A percentile compares a stretch with the other conserved stretches of the same genome.
phyloP scores from a whole-genome alignment of 495 filamentous ascomycete species.

The Neurospora sp. region DNA sequence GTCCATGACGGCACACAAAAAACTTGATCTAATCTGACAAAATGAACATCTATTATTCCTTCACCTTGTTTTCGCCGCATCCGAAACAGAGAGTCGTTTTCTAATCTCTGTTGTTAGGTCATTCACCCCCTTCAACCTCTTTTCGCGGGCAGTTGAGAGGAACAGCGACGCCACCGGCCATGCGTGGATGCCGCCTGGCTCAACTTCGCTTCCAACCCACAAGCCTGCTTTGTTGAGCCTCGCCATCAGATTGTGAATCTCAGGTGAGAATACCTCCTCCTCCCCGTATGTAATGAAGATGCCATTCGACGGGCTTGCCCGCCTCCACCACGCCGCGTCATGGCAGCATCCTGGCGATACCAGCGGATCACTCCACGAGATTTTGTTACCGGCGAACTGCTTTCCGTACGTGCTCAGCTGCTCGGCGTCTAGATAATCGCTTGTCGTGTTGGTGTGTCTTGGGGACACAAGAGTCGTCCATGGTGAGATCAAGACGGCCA shows the following conservation, averaged over 20 bases:
- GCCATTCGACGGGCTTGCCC: conserved; percentile 47
- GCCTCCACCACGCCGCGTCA: conserved; percentile 51
- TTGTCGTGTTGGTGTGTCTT: conserved; percentile 44
- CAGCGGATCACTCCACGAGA: conserved; percentile 39
- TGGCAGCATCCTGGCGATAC: conserved; percentile 59
- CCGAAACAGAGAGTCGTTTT: conserved; percentile 14
- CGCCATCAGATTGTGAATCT: conserved; percentile 43
- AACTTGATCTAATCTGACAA: conserved; percentile 50
- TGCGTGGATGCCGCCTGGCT: conserved; percentile 58
- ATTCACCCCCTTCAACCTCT: conserved; percentile 47
- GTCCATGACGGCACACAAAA: conserved; percentile 35
- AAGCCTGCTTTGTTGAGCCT: conserved; percentile 38
- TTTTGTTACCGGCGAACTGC: conserved; percentile 48
- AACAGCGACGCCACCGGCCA: conserved; percentile 71
- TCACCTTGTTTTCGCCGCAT: not conserved
- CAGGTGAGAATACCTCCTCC: conserved; percentile 61
- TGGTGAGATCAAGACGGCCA: conserved; percentile 48
- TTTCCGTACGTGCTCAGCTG: conserved; percentile 51
- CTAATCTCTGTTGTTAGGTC: conserved; percentile 43
- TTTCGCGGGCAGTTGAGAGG: conserved; percentile 42
- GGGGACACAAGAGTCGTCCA: conserved; percentile 50
- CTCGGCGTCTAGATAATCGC: conserved; percentile 49
- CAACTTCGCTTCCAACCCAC: conserved; percentile 36
- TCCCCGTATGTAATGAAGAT: conserved; percentile 55
- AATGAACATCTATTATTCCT: not conserved